Percentiles rank a stretch among this genome's conserved stretches.
phyloP scores from a whole-genome alignment of 352 stramenopile species.

The Phytophthora boehmeriae region DNA sequence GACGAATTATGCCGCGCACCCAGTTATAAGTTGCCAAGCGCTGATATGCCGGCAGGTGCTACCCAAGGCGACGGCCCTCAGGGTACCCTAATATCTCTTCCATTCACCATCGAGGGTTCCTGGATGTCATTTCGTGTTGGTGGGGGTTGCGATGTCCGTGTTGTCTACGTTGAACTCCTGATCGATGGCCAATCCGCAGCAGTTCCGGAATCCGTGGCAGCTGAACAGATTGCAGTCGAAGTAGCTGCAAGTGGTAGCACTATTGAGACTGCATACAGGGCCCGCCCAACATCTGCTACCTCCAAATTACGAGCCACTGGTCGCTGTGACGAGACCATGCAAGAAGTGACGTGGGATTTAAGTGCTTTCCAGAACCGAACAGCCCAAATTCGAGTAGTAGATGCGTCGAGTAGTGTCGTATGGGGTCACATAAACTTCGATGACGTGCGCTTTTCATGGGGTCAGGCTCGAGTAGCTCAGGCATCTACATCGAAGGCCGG shows the following conservation, averaged over 20 bases:
- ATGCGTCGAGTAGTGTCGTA: conserved; percentile 75
- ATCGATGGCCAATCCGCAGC: conserved; percentile 83
- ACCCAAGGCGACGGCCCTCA: conserved; percentile 90
- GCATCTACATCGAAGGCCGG: conserved; percentile 67
- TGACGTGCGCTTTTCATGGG: conserved; percentile 94
- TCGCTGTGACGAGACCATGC: conserved; percentile 92
- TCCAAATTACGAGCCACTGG: conserved; percentile 89
- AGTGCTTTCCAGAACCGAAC: conserved; percentile 75
- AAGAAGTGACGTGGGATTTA: conserved; percentile 90
- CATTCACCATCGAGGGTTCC: conserved; percentile 91
- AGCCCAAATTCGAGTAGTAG: conserved; percentile 94
- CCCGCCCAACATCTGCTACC: conserved; percentile 31
- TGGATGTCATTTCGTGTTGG: conserved; percentile 95
- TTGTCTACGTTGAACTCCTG: conserved; percentile 94
- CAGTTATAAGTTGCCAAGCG: conserved; percentile 82
- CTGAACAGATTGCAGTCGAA: conserved; percentile 38
- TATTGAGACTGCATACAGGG: background rate
- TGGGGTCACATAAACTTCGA: conserved; percentile 98
- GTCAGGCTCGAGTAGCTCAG: conserved; percentile 54
- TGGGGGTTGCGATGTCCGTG: conserved; percentile 92
- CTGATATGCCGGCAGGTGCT: conserved; percentile 60
- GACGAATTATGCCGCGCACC: conserved; percentile 60
- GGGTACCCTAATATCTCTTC: conserved; percentile 94
- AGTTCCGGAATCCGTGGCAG: conserved; percentile 38
- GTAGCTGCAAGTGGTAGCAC: conserved; percentile 16